Evolutionary conservation across 2,329 filamentous ascomycete genomes (phyloP).

Genomic region (Fusarium piperis): DNA sequence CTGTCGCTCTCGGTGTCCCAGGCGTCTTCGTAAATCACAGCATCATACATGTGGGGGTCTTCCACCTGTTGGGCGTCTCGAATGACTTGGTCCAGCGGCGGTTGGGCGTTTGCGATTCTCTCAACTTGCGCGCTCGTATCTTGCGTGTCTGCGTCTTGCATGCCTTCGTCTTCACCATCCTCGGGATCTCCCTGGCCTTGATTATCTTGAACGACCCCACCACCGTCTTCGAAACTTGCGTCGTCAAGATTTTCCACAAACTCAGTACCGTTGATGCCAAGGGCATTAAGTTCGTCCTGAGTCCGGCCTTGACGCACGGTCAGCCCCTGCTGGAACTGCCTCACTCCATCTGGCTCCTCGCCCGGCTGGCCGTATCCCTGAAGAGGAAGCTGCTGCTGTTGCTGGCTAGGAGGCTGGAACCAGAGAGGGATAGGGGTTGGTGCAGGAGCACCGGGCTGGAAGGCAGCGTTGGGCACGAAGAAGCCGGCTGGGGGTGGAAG

Average conservation of each 20-base stretch:
- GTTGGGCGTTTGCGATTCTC: background rate
- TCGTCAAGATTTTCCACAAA: background rate
- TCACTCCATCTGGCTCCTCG: background rate
- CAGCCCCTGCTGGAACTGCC: background rate
- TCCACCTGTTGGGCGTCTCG: background rate
- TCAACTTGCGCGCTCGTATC: background rate
- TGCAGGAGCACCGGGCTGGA: background rate
- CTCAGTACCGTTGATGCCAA: conserved; percentile 6
- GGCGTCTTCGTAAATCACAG: background rate
- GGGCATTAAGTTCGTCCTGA: conserved; percentile 9
- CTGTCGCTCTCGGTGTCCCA: background rate
- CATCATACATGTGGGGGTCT: background rate
- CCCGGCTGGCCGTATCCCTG: background rate
- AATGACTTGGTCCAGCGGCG: background rate
- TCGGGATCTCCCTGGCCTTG: background rate
- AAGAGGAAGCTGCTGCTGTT: background rate
- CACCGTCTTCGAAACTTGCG: background rate
- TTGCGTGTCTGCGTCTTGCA: background rate
- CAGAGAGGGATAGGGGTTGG: background rate
- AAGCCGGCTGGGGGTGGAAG: background rate
- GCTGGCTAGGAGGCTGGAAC: background rate
- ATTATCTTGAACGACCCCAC: background rate
- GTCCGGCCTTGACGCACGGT: conserved; percentile 11
- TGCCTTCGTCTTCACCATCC: background rate
- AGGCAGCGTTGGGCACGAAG: background rate